Percentiles rank a stretch among this genome's conserved stretches.
Evolutionary conservation across 495 filamentous ascomycete species (phyloP).

Genomic region (Bryoglossum gracile): DNA sequence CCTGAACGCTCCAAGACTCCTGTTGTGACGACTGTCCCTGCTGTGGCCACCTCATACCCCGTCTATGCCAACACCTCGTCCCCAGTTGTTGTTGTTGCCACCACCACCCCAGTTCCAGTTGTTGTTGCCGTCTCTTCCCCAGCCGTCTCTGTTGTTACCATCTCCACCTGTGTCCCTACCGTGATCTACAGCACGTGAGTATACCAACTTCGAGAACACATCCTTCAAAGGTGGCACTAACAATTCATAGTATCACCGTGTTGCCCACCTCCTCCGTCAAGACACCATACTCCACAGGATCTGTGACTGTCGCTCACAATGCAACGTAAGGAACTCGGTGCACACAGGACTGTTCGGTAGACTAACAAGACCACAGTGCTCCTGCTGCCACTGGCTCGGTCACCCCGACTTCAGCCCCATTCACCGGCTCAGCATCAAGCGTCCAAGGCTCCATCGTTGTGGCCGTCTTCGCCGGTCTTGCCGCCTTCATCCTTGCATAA

Average conservation of each 20-base stretch:
- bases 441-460: constrained; percentile 38
- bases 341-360: background rate
- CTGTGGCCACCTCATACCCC: constrained; percentile 30
- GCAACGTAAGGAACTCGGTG: constrained; percentile 10
- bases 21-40: constrained; percentile 2
- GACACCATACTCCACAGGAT: constrained; percentile 25
- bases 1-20: constrained; percentile 33
- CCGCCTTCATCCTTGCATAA: constrained; percentile 47
- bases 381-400: constrained; percentile 27
- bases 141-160: constrained; percentile 34
- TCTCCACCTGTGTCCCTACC: constrained; percentile 44
- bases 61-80: constrained; percentile 13
- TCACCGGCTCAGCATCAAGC: constrained; percentile 38
- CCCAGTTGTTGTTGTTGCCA: constrained; percentile 21
- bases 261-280: constrained; percentile 20
- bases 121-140: constrained; percentile 28
- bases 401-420: constrained; percentile 19
- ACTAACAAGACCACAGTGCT: constrained; percentile 8
- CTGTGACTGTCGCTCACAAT: constrained; percentile 25
- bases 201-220: too few relatives aligned
- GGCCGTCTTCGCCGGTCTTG: constrained; percentile 42
- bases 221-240: background rate
- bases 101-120: constrained; percentile 9
- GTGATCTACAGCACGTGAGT: constrained; percentile 50
- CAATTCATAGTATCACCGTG: too few relatives aligned